Evolutionary conservation across 2,329 filamentous ascomycete genomes (phyloP).

Genomic region (Periconia digitata): DNA sequence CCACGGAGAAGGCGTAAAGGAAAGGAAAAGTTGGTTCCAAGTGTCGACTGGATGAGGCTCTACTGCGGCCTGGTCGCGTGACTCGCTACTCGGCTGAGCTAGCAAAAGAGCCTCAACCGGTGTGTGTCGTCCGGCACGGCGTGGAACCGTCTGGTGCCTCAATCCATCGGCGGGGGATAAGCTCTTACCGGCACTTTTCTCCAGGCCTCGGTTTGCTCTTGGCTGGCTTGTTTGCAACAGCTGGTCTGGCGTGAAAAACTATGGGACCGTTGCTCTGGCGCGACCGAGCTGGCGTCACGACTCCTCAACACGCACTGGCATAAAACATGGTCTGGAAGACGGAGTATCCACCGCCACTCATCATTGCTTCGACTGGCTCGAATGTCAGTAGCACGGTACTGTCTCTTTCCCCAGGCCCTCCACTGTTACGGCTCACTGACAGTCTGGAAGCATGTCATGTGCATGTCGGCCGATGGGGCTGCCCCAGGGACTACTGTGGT

Average conservation of each 20-base stretch:
- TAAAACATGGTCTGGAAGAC: neutral
- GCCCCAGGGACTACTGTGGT: neutral
- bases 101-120: neutral
- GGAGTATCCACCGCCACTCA: neutral
- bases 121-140: neutral
- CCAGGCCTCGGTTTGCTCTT: slow-evolving; percentile 2
- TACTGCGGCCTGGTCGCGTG: too few species aligned
- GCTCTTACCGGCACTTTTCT: slow-evolving; percentile 5
- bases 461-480: neutral
- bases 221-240: neutral
- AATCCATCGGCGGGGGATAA: neutral
- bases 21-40: neutral
- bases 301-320: neutral
- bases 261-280: neutral
- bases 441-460: neutral
- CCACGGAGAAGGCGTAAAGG: neutral
- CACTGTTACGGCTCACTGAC: neutral
- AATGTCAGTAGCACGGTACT: neutral
- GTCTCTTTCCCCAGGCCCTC: neutral
- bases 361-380: neutral
- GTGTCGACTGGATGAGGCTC: too few species aligned
- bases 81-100: neutral
- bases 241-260: neutral
- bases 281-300: neutral
- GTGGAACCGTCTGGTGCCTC: neutral